phyloP scores from a whole-genome alignment of 2,329 filamentous ascomycete genomes.

The Aspergillus sp. region DNA sequence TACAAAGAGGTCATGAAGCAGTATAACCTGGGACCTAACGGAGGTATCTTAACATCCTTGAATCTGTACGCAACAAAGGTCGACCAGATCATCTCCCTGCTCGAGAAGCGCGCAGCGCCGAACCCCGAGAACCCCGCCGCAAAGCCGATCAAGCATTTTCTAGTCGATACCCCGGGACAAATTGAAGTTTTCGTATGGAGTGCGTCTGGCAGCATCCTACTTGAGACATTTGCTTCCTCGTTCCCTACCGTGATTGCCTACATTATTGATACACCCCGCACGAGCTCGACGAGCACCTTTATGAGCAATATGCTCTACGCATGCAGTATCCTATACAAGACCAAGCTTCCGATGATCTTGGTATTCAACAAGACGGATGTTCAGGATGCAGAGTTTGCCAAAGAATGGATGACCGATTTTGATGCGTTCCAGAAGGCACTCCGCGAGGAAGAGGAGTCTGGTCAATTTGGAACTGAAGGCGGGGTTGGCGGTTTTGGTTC shows the following conservation, averaged over 20 bases:
- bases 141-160: slow-evolving; percentile 73
- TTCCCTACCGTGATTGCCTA: slow-evolving; percentile 98
- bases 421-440: slow-evolving; percentile 91
- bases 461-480: slow-evolving; percentile 71
- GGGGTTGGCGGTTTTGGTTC: slow-evolving; percentile 59
- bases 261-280: slow-evolving; percentile 93
- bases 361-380: slow-evolving; percentile 99
- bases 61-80: slow-evolving; percentile 98
- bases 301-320: slow-evolving; percentile 99
- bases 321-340: slow-evolving; percentile 98
- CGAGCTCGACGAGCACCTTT: slow-evolving; percentile 90
- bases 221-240: slow-evolving; percentile 86
- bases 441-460: slow-evolving; percentile 73
- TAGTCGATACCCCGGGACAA: slow-evolving; percentile 94
- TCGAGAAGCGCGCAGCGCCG: slow-evolving; percentile 81
- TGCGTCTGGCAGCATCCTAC: slow-evolving; percentile 87
- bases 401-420: slow-evolving; percentile 99
- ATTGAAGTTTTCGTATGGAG: slow-evolving; percentile 99
- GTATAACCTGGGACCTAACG: slow-evolving; percentile 96
- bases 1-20: slow-evolving; percentile 99
- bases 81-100: slow-evolving; percentile 83
- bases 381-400: slow-evolving; percentile 84
- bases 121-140: slow-evolving; percentile 44
- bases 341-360: slow-evolving; percentile 95
- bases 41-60: slow-evolving; percentile 89